A percentile compares a stretch with the other conserved stretches of the same genome.
These are phyloP conservation scores for Epichloe sibirici DNA, from an alignment of 2,329 filamentous ascomycete species.

Conservation along the genomic window DNA sequence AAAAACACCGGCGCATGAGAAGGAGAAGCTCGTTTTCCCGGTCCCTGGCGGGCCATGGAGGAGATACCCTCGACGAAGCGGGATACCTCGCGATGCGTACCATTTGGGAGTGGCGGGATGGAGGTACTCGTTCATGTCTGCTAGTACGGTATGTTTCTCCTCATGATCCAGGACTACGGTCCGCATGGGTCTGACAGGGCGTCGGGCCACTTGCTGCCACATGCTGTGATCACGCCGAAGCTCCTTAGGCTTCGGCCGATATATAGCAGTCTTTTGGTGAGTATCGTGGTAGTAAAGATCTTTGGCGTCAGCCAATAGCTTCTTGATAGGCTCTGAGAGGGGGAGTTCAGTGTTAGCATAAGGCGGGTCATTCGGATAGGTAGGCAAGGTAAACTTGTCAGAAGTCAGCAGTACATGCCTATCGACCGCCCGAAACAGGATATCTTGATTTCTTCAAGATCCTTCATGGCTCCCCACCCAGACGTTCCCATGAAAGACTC, in stretches of 20 bases:
- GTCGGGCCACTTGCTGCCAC: slow-evolving; percentile 46
- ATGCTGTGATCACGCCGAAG: slow-evolving; percentile 32
- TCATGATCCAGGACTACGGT: slow-evolving; percentile 61
- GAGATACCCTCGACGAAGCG: slow-evolving; percentile 64
- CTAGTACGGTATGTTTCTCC: slow-evolving; percentile 53
- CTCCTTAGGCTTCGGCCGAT: slow-evolving; percentile 36
- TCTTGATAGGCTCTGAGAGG: slow-evolving; percentile 37
- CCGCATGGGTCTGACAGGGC: slow-evolving; percentile 58
- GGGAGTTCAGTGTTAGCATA: neutral
- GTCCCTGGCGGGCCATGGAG: slow-evolving; percentile 67
- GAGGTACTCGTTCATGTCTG: slow-evolving; percentile 68
- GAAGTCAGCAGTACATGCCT: slow-evolving; percentile 10
- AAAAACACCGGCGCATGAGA: slow-evolving; percentile 53
- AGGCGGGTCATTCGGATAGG: no score
- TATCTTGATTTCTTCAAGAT: slow-evolving; percentile 39
- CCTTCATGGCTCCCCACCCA: slow-evolving; percentile 29
- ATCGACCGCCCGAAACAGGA: slow-evolving; percentile 40
- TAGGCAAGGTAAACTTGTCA: no score
- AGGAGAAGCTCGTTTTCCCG: slow-evolving; percentile 58
- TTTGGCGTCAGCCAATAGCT: slow-evolving; percentile 41
- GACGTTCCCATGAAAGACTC: slow-evolving; percentile 26
- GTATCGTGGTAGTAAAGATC: slow-evolving; percentile 38
- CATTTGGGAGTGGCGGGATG: slow-evolving; percentile 57
- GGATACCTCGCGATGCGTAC: slow-evolving; percentile 67
- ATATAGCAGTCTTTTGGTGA: slow-evolving; percentile 45